Base-by-base conservation (phyloP, 202 grass and related monocot species). In the Sporobolus alterniflorus region DNA sequence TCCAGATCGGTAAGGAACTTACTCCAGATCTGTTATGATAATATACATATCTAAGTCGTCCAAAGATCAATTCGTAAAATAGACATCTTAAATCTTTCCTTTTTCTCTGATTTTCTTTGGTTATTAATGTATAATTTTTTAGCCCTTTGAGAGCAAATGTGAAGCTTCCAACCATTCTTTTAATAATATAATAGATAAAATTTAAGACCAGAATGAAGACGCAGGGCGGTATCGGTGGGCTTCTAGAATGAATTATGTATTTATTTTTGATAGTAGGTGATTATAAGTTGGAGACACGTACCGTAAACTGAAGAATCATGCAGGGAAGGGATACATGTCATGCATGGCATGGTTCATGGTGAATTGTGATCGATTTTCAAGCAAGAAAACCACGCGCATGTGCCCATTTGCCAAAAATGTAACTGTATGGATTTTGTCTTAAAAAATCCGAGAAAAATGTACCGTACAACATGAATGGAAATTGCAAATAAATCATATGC, bases 251-350 rank as follows among this genome's bases (percentile, higher is more conserved):
- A 24, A 29, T 76, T 70, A 69, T 3, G 11, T 26, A 61, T 21
- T 44, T 51, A 28, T 46, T 76, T 56, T 51, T 47, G 33, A 82
- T 5, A 51, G 41, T 18, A 74, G 31, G 31, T 49, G 14, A 26
- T 44, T 32, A 18, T 76, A 64, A 83, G 71, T 30, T 2, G 18
- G 7, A 39, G 51, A 80, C 81, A 69, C 75, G 81, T 84, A 28
- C 4, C 2, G 10, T 39, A 49, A 41, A 47, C 33, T 64, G 76
- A 80, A 70, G 25, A 80, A 75, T 69, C 63, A 75, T 64, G 54
- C 33, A 48, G 15, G 10, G 29, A 59, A 17, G 52, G 54, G 13
- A 69, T 43, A 25, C 71, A 42, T 25, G 54, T 57, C 50, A 61
- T 75, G 11, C 18, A 61, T 29, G n/a, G 20, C 51, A 49, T 69